Evolutionary conservation across 108 stramenopile genomes (phyloP).

Genomic region (Asterionellopsis glacialis): DNA sequence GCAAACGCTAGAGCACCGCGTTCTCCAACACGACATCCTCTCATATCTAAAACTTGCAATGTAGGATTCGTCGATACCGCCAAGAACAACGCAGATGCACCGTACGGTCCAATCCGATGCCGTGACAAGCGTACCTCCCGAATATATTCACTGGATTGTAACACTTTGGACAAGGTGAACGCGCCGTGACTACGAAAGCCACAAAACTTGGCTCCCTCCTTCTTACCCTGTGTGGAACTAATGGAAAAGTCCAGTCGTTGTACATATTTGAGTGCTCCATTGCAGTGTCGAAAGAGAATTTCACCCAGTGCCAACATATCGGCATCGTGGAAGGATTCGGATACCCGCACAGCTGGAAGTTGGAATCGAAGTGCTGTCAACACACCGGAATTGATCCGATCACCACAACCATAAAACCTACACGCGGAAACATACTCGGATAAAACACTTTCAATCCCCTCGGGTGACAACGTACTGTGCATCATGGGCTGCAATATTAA

Average conservation of each 20-base stretch:
- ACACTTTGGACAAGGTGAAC: conserved; percentile 57
- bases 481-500: conserved; percentile 21
- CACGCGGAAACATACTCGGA: conserved; percentile 58
- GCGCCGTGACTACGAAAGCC: conserved; percentile 78
- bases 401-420: conserved; percentile 47
- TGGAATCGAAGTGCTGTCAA: conserved; percentile 60
- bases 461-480: background rate
- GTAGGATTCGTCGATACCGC: conserved; percentile 49
- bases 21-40: conserved; percentile 70
- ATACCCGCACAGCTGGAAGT: conserved; percentile 59
- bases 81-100: conserved; percentile 61
- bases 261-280: conserved; percentile 49
- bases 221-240: conserved; percentile 41
- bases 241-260: conserved; percentile 65
- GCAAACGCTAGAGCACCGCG: conserved; percentile 69
- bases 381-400: conserved; percentile 58
- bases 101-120: conserved; percentile 76
- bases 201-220: conserved; percentile 16
- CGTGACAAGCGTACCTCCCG: conserved; percentile 56
- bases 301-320: conserved; percentile 77
- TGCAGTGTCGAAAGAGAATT: conserved; percentile 58
- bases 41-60: conserved; percentile 39
- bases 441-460: conserved; percentile 38
- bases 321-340: conserved; percentile 69
- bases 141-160: conserved; percentile 45